Base-by-base conservation (phyloP, 2,329 filamentous ascomycete species). In the Mariannaea sp. region DNA sequence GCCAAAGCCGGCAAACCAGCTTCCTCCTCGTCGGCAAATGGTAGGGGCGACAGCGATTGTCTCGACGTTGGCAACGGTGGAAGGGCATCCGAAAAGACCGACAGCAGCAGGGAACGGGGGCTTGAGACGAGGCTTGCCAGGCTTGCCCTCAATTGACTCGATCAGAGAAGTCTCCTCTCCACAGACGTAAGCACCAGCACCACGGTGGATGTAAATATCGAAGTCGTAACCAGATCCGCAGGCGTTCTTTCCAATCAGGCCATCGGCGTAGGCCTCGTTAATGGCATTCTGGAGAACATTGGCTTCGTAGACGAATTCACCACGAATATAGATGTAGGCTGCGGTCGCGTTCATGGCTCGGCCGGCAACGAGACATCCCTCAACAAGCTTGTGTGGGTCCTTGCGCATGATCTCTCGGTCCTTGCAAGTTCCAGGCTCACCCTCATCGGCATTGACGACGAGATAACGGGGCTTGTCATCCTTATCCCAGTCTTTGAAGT, bases 391-490 rank as follows among this genome's bases (percentile, higher is more conserved):
- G 82, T 99, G 94, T 59, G 94, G 94, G 74, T 99, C 94, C 80
- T 99, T 99, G 77, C 94, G 92, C 94, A 99, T 99, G 66, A 99
- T 99, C 76, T 99, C 94, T 71, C 94, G 88, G 76, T 99, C 94
- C 80, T 99, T 99, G 87, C 94, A 99, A 48, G 94, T 99, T 74
- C 94, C 94, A 24, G 94, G 94, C 77, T 99, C 94, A 70, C 94
- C 94, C 80, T 99, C 94, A 74, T 99, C 94, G 64, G 94, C 94
- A 71, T 99, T 99, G 79, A 99, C 91, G 57, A 99, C 93, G 49
- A 99, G 81, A 72, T 99, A 99, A 69, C 94, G 87, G 62, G 94
- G 94, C 77, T 96, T 96, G 67, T 76, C 88, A 74, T 97, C 94
- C 79, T 99, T 96, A 69, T 99, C 93, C 94, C 94, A 99, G 68